Evolutionary conservation across 148 eudicot species (phyloP), one percentile per base, ranked within the genome.

Genomic region (Chenopodium album): DNA sequence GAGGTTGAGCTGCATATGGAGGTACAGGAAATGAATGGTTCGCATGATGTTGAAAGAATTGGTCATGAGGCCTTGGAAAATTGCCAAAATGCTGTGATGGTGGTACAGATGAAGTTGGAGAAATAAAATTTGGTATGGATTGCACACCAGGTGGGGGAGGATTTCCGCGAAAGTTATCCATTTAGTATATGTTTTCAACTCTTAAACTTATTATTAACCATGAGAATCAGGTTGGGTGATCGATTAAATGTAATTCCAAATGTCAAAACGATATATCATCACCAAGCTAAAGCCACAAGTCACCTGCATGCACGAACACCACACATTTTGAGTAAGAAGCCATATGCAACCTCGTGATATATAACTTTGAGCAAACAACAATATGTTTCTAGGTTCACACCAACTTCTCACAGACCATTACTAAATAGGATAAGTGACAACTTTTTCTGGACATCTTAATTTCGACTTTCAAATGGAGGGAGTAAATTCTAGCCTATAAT

Each of bases 141-240:
- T 90, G 85, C 80, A 90, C 92, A 82, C 95, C 98, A n/a, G 98
- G 98, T 26, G 98, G 95, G 46, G 83, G 90, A 23, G 91, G 94
- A 83, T 89, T 87, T 62, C 85, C 89, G 48, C 76, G 83, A 34
- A 83, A 83, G 79, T 82, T 88, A 63, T 85, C 92, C 98, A 94
- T 94, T 32, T 67, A 48, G 71, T 54, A 52, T 17, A 44, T 2
- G 3, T 31, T 59, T 63, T 26, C 77, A 31, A 77, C 66, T 37
- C 16, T 12, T 71, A 50, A 52, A n/a, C 62, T 56, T 31, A 31
- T 56, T 31, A 31, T 12, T 2, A 71, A 76, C 47, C 7, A 80
- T 32, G 56, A 75, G 28, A 31, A 32, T 63, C 74, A 34, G 41
- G 62, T 16, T 17, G 16, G 1, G 52, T 12, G 31, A 70, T 76